Evolutionary conservation across 1,139 yeast genomes (phyloP), one percentile per base, ranked within the genome.

Genomic region (Spathaspora sp.): DNA sequence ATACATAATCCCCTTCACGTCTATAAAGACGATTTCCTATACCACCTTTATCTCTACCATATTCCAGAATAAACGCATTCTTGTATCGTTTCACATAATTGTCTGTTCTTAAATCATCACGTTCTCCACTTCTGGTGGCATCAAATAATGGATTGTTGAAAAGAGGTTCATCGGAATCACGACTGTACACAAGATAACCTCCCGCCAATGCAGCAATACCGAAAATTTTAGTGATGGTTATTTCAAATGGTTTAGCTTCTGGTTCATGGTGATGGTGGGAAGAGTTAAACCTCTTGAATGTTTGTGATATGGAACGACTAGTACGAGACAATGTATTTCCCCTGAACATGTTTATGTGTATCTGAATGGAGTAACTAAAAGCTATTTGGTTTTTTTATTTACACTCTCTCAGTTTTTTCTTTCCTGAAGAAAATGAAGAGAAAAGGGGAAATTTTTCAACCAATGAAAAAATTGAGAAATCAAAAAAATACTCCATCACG

Each of bases 21-120:
- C 73, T 70, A 55, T 64, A 68, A 52, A 70, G 75, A 52, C 63
- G 69, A 58, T 68, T 76, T 46, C 78, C 78, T 56, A 72, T 63
- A 43, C 79, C 78, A 43, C 79, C 79, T 58, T 72, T 74, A 56
- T 75, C 80, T 59, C 69, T 70, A 44, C 71, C 72, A 51, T 64
- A 69, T n/a, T 64, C 64, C 58, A 71, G 72, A 51, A 73, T 63
- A 57, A 73, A 72, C 15, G 77, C 72, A 13, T 68, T 58, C 56
- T 73, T 70, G 61, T 72, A 72, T 56, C 72, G 65, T 51, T 65
- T 67, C 45, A 63, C 60, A 58, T 64, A 70, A 51, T 63, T 67
- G 50, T 69, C 74, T 51, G 63, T 67, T 65, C 79, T 68, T 55
- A 64, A 60, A 48, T 61, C 61, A 20, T 55, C 61, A 51, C 76